Evolutionary conservation across 495 filamentous ascomycete genomes (phyloP), one percentile per base, ranked within the genome.

Genomic region (Penicillium daleae): DNA sequence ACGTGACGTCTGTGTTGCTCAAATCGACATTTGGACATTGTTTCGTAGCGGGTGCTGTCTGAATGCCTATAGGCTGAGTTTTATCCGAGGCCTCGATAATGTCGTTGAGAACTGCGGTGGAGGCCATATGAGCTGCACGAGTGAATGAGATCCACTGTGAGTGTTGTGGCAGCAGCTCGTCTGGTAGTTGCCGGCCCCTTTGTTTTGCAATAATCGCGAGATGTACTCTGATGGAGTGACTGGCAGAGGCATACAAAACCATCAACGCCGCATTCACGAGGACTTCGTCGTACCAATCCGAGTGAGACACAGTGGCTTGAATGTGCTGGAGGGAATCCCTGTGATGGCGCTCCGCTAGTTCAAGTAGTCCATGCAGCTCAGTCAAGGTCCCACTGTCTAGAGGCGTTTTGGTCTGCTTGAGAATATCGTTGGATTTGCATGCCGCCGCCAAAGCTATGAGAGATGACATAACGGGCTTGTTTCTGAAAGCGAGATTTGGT

Each of bases 121-220:
- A 26, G 10, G 46, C 46, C 15, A 12, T 49, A 26, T 49, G 46
- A 4, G 46, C 46, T 17, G 46, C 46, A 15, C 46, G 46, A 15
- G 46, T 49, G 22, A 49, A 49, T 26, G 46, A 49, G 22, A 49
- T 49, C 46, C 46, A 49, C 13, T 49, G 46, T 29, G 46, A 49
- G 24, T 49, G 46, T 4, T 49, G 46, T 17, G 46, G 46, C 15
- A 49, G 46, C 46, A 49, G 10, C 22, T 27, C 22, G 17, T 9
- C 4, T 27, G 46, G 46, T 2, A 49, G 46, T 3, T 12, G 10
- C 24, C 17, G 46, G 46, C 46, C 46, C 8, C 4, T 49, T 5
- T 17, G 46, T 27, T 49, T 27, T 27, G 46, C 22, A 17, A 15
- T 27, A 26, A 6, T 12, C 24, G 46, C 46, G 24, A 49, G 46